Evolutionary conservation across 2,329 filamentous ascomycete genomes (phyloP).

Genomic region (Venturiaceae sp.): DNA sequence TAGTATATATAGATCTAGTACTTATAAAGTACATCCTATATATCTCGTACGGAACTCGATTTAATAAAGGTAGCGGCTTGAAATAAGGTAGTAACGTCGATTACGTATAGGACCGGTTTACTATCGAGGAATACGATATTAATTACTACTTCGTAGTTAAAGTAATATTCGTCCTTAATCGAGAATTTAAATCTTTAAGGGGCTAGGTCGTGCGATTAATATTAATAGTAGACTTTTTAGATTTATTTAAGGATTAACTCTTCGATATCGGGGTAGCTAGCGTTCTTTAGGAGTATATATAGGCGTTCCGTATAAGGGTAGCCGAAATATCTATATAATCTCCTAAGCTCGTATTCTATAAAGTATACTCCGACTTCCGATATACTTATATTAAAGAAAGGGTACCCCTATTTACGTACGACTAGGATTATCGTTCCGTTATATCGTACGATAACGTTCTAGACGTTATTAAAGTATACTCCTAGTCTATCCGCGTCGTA

Average conservation of each 20-base stretch:
- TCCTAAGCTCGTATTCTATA: neutral
- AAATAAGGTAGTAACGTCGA: neutral
- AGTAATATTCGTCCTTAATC: neutral
- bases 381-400: neutral
- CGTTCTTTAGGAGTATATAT: neutral
- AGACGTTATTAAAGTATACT: neutral
- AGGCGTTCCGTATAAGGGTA: neutral
- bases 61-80: neutral
- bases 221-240: neutral
- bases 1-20: neutral
- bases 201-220: neutral
- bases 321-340: neutral
- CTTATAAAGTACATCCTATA: neutral
- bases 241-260: neutral
- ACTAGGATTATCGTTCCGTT: neutral
- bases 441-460: neutral
- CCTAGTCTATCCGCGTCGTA: neutral
- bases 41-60: too few species aligned
- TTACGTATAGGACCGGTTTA: neutral
- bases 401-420: neutral
- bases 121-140: too few species aligned
- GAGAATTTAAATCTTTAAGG: neutral
- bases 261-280: neutral
- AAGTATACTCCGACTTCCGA: too few species aligned
- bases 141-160: neutral